Conservation (phyloP, 805 yeast species). For the Starmerella kuoi region DNA sequence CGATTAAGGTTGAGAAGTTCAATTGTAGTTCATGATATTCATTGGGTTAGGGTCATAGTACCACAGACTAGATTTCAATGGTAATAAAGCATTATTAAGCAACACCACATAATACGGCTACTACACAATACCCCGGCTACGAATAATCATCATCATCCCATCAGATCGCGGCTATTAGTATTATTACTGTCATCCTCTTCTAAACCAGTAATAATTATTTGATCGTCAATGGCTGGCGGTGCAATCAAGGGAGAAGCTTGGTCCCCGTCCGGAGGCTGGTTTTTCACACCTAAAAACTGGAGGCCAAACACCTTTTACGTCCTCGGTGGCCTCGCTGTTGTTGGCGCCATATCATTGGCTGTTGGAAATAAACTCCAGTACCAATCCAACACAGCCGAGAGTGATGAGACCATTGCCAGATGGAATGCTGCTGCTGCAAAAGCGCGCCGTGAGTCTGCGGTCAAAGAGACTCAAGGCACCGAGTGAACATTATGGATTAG, state of each 20-base stretch:
- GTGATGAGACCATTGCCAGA: slow-evolving; percentile 32
- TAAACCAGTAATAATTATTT: too few relatives aligned
- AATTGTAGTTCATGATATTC: too few relatives aligned
- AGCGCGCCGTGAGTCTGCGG: slow-evolving; percentile 26
- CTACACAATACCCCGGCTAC: too few relatives aligned
- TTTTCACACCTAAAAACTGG: slow-evolving; percentile 41
- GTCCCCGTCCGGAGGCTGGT: slow-evolving; percentile 49
- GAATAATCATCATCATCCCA: too few relatives aligned
- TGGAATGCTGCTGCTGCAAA: slow-evolving; percentile 40
- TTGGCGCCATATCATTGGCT: slow-evolving; percentile 28
- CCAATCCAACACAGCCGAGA: slow-evolving; percentile 31
- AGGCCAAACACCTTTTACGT: slow-evolving; percentile 35
- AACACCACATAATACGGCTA: too few relatives aligned
- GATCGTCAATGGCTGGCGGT: slow-evolving; percentile 25
- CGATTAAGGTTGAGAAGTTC: too few relatives aligned
- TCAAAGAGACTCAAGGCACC: slow-evolving; percentile 18
- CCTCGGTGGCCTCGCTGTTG: slow-evolving; percentile 32
- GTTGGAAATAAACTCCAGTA: slow-evolving; percentile 32
- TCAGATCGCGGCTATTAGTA: too few relatives aligned
- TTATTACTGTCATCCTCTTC: too few relatives aligned
- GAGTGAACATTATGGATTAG: slow-evolving; percentile 1
- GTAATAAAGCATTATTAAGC: too few relatives aligned
- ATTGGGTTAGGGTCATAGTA: too few relatives aligned
- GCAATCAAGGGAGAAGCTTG: slow-evolving; percentile 27
- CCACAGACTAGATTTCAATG: too few relatives aligned